Evolutionary conservation across 192 early-diverging fungal genomes (phyloP), one percentile per base, ranked within the genome.

Genomic region (Diversispora eburnea): DNA sequence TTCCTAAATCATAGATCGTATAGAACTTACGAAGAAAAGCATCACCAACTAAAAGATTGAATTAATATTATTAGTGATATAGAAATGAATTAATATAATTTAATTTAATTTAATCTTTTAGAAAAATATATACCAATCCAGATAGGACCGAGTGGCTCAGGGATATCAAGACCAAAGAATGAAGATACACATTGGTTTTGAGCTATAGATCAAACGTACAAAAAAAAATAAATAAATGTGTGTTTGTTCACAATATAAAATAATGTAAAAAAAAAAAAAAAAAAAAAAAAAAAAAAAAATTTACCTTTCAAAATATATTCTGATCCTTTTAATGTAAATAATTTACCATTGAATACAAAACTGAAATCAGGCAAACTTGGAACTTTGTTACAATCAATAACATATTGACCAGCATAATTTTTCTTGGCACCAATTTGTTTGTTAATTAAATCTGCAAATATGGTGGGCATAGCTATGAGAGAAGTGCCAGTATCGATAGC

Each of bases 111-210:
- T 46, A 13, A 20, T 8, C 8, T 4, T 33, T 8, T 42, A 59
- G 46, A 59, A 73, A 43, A 48, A 25, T 48, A 54, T 68, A 74
- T 75, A 77, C 76, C 87, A 57, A 94, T 93, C 93, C 93, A 93
- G 63, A 93, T 86, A 45, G 90, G 88, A n/a, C 89, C 90, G 41
- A 89, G 77, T 9, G 84, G 85, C 70, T 84, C 88, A 5, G 93
- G 92, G 69, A 94, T 89, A 71, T 97, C 95, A 78, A 95, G 88
- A 48, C 95, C 96, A 91, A 97, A 94, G 81, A 99, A 98, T 39
- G 85, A 89, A 58, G 87, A 89, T 46, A 92, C 86, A 77, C 91
- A 92, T 70, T 84, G 82, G 52, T 83, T 81, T 80, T 90, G 87
- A 48, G 89, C 88, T 64, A 85, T 70, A 12, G 4, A 42, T 42